Conservation (phyloP, 139 green algal genomes). For the Mesostigma viride region DNA sequence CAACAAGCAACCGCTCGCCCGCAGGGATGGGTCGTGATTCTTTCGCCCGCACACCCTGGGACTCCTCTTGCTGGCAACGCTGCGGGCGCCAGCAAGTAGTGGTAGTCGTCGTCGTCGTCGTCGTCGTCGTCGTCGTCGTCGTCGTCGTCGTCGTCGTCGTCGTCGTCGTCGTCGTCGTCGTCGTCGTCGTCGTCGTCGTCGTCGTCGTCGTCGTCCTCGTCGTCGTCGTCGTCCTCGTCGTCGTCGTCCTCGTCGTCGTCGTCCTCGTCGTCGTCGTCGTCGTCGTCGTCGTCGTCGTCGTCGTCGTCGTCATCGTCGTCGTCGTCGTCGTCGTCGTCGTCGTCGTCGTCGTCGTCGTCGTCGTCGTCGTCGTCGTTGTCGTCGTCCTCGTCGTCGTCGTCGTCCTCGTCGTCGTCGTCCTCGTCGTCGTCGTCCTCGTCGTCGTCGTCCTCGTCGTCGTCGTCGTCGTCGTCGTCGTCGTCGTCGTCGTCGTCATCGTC, state of each 20-base stretch:
- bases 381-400: not conserved
- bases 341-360: not conserved
- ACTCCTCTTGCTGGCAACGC: no score
- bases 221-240: not conserved
- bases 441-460: not conserved
- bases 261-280: no score
- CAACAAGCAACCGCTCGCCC: no score
- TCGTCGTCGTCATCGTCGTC: not conserved
- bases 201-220: not conserved
- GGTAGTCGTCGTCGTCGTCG: no score
- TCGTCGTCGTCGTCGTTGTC: not conserved
- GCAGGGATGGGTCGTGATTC: no score
- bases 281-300: not conserved
- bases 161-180: not conserved
- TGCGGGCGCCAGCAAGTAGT: no score
- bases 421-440: not conserved
- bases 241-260: not conserved
- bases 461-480: not conserved
- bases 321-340: not conserved
- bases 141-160: no score
- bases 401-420: not conserved
- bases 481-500: not conserved
- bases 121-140: no score
- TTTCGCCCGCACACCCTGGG: no score
- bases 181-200: not conserved